Base-by-base conservation (phyloP, 2,329 filamentous ascomycete genomes). In the Daldinia eschscholtzii region DNA sequence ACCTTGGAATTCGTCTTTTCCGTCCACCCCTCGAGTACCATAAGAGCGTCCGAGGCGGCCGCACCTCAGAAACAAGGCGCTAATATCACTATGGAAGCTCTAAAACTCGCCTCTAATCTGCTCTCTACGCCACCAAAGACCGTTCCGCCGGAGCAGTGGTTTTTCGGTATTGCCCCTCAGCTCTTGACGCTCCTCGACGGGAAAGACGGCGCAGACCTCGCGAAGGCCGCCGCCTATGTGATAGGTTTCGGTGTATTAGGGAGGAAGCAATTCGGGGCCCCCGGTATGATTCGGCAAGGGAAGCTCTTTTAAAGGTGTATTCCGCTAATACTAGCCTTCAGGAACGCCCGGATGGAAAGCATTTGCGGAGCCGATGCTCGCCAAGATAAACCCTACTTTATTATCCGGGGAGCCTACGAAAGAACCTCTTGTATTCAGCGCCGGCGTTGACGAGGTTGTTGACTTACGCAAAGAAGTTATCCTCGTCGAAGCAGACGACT, bases 1-100 rank as follows among this genome's bases (percentile, higher is more conserved):
- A 91, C 89, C 0, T 83, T 93, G 68, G 91, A 93, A 75, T 93
- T 93, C 74, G 83, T 93, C 39, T 91, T 92, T 64, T 86, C 90
- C 1, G 88, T 92, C 6, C 90, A 92, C 68, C 87, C 90, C 0
- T 84, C 86, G 68, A 83, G 81, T 70, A 79, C 80, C 6, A 77
- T 81, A 64, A 78, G 79, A 72, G 60, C 76, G 0, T 78, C 81
- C 6, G 83, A 84, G 61, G 80, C 80, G 0, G 78, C 80, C 2
- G 74, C 76, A 3, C 81, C 85, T 0, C 86, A 87, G 72, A 88
- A 86, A 60, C 81, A 85, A 76, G 88, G 89, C 1, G 86, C 89
- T 4, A 86, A 86, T 46, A 90, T 93, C 62, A 91, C 91, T 0
- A 86, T 91, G 35, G 90, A 93, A 75, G 90, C 90, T 1, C 81